Evolutionary conservation across 2,329 filamentous ascomycete species (phyloP), one percentile per base, ranked within the genome.

Genomic region (Aspergillus costaricaensis): DNA sequence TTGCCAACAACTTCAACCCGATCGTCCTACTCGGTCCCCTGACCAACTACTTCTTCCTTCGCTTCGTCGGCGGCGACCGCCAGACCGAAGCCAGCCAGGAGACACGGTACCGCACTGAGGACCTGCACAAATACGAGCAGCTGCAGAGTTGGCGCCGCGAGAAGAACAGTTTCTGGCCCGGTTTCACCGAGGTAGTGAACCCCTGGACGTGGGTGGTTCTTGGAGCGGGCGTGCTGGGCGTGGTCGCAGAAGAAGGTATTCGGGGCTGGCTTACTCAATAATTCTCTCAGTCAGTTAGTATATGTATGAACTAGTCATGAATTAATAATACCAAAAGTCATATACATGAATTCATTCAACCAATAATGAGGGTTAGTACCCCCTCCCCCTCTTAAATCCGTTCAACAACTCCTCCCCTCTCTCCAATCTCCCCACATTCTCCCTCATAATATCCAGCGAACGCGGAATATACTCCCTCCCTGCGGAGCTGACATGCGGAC

Each of bases 81-180:
- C 72, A 84, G 69, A 86, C 81, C 36, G 85, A 86, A 65, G 75
- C 75, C 21, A 77, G 75, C 58, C 84, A 86, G 68, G 78, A 79
- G 56, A 76, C 80, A 55, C 79, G 84, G 4, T 87, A 87, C 67
- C 77, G 77, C 19, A 77, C 77, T 41, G 78, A 80, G 14, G 79
- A 82, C 59, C 77, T 79, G 5, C 70, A 77, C 50, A 87, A 87
- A 71, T 80, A 82, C 54, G 74, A 77, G 47, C 80, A 87, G 63
- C 75, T 87, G 19, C 75, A 81, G 67, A 70, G 79, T 57, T 87
- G 83, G 76, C 77, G 79, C 54, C 63, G 72, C 21, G 80, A 83
- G 66, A 85, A 85, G 72, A 86, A 88, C 66, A 82, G 83, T 41
- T 85, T 88, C 72, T 88, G 85, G 85, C 85, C 85, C 1, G 74